Conservation (phyloP, 1,139 yeast species). For the Magnusiomyces sp. region DNA sequence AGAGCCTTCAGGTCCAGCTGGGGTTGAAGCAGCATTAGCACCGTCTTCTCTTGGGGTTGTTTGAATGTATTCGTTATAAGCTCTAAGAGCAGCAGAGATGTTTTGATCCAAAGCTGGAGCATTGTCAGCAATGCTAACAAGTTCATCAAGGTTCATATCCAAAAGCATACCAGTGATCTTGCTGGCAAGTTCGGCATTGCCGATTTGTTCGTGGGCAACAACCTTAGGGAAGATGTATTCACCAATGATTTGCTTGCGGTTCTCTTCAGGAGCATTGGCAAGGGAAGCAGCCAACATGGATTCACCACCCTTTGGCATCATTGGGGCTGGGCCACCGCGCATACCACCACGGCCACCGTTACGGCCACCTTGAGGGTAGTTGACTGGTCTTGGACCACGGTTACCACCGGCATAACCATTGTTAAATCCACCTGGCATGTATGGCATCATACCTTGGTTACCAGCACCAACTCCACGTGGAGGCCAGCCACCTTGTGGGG, state of each 20-base stretch:
- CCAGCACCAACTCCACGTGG: constrained; percentile 33
- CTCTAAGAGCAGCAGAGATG: constrained; percentile 90
- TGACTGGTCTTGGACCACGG: constrained; percentile 16
- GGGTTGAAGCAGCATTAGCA: constrained; percentile 10
- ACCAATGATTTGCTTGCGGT: constrained; percentile 95
- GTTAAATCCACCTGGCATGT: constrained; percentile 67
- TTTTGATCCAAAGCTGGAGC: constrained; percentile 85
- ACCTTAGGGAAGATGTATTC: constrained; percentile 96
- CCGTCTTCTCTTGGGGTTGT: constrained; percentile 10
- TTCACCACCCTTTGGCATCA: constrained; percentile 18
- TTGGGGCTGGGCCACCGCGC: constrained; percentile 18
- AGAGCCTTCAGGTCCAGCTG: too few species aligned
- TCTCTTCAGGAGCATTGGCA: constrained; percentile 49
- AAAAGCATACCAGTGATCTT: constrained; percentile 99
- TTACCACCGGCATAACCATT: constrained; percentile 27
- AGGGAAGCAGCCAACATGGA: constrained; percentile 30
- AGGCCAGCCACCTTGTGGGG: constrained; percentile 68
- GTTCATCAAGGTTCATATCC: constrained; percentile 90
- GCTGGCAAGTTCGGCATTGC: constrained; percentile 94
- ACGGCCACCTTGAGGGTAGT: constrained; percentile 25
- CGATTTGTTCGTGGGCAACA: constrained; percentile 73
- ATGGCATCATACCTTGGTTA: constrained; percentile 31
- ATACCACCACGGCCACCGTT: constrained; percentile 19
- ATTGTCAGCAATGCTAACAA: constrained; percentile 72
- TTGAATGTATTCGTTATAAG: constrained; percentile 36